phyloP scores from a whole-genome alignment of 202 grass and related monocot species.

The Carex arenaria region DNA sequence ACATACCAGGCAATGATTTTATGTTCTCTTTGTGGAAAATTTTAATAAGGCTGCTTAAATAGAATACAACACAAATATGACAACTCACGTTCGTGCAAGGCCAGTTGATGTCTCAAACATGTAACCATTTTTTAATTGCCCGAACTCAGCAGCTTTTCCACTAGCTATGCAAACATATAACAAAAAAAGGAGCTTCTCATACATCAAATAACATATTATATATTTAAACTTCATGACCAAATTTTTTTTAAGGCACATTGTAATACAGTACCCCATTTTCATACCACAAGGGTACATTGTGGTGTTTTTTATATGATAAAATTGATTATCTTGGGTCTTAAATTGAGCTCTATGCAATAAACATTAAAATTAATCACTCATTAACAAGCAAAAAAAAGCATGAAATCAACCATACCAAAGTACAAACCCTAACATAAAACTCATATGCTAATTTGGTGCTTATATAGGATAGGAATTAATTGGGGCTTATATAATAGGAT shows the following conservation, averaged over 20 bases:
- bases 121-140: slow-evolving; percentile 71
- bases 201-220: background rate
- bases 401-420: background rate
- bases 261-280: background rate
- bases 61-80: slow-evolving; percentile 16
- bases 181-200: background rate
- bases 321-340: background rate
- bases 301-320: background rate
- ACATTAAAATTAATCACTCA: background rate
- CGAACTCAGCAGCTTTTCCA: slow-evolving; percentile 86
- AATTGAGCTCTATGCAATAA: background rate
- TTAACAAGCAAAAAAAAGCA: background rate
- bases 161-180: slow-evolving; percentile 29
- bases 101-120: slow-evolving; percentile 90
- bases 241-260: background rate
- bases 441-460: background rate
- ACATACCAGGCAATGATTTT: slow-evolving; percentile 9
- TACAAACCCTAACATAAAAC: background rate
- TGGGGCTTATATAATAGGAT: background rate
- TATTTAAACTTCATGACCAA: background rate
- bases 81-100: slow-evolving; percentile 78
- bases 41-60: background rate
- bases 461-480: background rate
- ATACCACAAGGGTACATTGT: background rate
- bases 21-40: background rate